phyloP scores from a whole-genome alignment of 2,329 filamentous ascomycete genomes.

The Aaosphaeria pasadenensis region DNA sequence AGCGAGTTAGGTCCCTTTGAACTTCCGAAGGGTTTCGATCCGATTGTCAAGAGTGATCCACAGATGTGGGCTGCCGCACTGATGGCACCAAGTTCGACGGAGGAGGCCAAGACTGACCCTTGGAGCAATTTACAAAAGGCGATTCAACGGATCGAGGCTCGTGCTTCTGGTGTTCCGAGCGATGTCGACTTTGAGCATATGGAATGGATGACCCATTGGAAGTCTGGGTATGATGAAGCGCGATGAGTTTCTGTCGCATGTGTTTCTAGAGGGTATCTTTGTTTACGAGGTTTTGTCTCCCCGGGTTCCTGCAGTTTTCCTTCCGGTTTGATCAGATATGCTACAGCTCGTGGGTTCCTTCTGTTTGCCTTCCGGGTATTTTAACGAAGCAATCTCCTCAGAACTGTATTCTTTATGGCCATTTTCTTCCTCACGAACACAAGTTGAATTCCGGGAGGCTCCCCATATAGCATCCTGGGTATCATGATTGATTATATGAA shows the following conservation, averaged over 20 bases:
- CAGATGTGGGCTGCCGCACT: not conserved
- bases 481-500: not conserved
- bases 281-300: conserved; percentile 1
- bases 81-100: not conserved
- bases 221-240: conserved; percentile 1
- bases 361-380: conserved; percentile 1
- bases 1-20: not conserved
- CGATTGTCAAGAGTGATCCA: not conserved
- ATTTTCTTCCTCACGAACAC: too few relatives aligned
- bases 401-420: too few relatives aligned
- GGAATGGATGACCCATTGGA: not conserved
- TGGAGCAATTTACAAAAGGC: not conserved
- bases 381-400: not conserved
- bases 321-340: not conserved
- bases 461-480: not conserved
- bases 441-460: not conserved
- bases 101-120: not conserved
- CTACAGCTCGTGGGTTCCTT: not conserved
- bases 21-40: not conserved
- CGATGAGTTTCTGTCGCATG: not conserved
- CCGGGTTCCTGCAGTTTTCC: conserved; percentile 1
- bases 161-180: not conserved
- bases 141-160: not conserved
- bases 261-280: not conserved
- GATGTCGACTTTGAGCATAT: not conserved